Conservation (phyloP, 2,329 filamentous ascomycete species). For the Didymella exigua region DNA sequence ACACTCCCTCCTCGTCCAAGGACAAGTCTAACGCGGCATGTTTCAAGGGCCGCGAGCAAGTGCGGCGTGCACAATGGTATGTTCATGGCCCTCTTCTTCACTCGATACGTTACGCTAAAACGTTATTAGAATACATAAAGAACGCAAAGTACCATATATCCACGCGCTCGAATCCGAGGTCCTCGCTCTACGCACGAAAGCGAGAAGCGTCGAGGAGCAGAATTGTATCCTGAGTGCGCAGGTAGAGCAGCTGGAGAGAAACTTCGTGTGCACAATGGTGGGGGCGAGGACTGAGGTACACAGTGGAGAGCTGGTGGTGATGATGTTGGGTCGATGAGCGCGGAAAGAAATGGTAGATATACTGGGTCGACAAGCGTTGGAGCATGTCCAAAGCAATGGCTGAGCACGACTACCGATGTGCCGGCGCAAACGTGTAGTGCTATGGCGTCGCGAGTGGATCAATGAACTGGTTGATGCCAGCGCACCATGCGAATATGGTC, state of each 20-base stretch:
- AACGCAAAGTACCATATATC: conserved; percentile 35
- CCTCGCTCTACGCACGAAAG: conserved; percentile 31
- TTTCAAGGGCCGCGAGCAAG: conserved; percentile 44
- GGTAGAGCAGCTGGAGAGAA: not conserved
- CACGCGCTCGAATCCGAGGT: conserved; percentile 33
- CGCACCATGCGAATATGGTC: conserved; percentile 24
- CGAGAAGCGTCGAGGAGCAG: conserved; percentile 10
- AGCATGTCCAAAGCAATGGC: not conserved
- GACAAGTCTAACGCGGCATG: conserved; percentile 17
- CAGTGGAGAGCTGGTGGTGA: not conserved
- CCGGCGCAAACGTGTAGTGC: not conserved
- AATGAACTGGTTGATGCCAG: not conserved
- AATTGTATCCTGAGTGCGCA: not conserved
- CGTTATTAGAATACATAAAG: conserved; percentile 28
- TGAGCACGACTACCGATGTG: not conserved
- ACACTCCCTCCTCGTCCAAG: not conserved
- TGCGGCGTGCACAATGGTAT: conserved; percentile 44
- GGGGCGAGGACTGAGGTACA: not conserved
- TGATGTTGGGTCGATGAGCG: not conserved
- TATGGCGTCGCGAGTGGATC: not conserved
- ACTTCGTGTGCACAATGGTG: not conserved
- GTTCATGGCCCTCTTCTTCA: not conserved
- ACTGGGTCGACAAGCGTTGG: not conserved
- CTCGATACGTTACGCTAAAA: not conserved
- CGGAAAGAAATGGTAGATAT: not conserved